These are phyloP conservation scores for Hypomontagnella monticulosa DNA, from an alignment of 495 filamentous ascomycete species.

Conservation along the genomic window DNA sequence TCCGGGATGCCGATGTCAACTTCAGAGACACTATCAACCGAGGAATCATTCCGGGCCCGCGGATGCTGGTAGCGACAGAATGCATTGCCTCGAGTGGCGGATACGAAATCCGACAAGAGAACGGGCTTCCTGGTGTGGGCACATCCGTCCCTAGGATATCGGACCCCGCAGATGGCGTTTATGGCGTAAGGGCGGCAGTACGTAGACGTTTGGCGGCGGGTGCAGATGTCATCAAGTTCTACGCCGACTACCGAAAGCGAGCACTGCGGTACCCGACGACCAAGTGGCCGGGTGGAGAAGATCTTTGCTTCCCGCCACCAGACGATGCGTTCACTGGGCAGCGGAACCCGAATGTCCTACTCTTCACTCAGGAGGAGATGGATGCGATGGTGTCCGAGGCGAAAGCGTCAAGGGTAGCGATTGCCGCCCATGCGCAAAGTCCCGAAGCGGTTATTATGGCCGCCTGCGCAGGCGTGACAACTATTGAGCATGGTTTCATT, in stretches of 20 bases:
- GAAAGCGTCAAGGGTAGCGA: constrained; percentile 48
- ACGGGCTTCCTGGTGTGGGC: constrained; percentile 42
- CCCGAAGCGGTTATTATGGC: constrained; percentile 58
- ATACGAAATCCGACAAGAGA: constrained; percentile 60
- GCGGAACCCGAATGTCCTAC: constrained; percentile 54
- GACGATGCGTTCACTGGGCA: constrained; percentile 41
- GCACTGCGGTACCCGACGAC: constrained; percentile 55
- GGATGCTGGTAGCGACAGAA: constrained; percentile 62
- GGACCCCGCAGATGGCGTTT: constrained; percentile 57
- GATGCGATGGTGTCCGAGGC: constrained; percentile 60
- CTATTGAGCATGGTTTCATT: constrained; percentile 60
- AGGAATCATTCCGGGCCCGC: constrained; percentile 60
- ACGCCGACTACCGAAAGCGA: constrained; percentile 62
- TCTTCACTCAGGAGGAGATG: constrained; percentile 63
- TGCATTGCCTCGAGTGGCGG: constrained; percentile 58
- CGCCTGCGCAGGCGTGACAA: constrained; percentile 59
- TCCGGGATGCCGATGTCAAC: constrained; percentile 56
- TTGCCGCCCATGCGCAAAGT: constrained; percentile 57
- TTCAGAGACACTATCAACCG: constrained; percentile 60
- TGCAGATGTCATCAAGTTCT: constrained; percentile 64
- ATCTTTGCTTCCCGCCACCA: constrained; percentile 32
- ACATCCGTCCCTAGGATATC: constrained; percentile 49
- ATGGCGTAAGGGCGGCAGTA: constrained; percentile 57
- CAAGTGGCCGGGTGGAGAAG: constrained; percentile 32
- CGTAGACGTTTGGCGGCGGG: constrained; percentile 58